Base-by-base conservation (phyloP, 139 green algal species). In the Edaphochlamys debaryana region DNA sequence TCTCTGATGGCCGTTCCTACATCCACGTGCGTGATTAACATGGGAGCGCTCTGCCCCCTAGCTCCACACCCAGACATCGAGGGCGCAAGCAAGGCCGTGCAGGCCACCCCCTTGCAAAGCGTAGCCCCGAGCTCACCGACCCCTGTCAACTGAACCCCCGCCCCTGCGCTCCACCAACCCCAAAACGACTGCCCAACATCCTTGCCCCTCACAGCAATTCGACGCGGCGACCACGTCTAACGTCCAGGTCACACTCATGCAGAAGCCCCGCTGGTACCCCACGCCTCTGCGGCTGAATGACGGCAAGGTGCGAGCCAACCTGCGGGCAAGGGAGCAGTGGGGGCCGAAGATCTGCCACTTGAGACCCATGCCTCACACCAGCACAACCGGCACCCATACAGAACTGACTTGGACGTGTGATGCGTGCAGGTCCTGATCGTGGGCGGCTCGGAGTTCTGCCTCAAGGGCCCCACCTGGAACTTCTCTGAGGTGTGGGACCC, bases 221-320 rank as follows among this genome's bases (percentile, higher is more conserved):
- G 25, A 58, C 50, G 50, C 50, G 50, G 50, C 50, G 20, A 19
- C 6, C 50, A 58, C 50, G 50, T 11, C 50, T 2, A 22, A 29
- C 20, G 2, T 4, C 7, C 50, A 58, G 50, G 50, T 58, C 20
- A 58, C 50, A 22, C 5, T 63, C 6, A 63, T 63, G 56, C 56
- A 63, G 56, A 63, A 63, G 56, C n/a, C n/a, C 56, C 56, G 56
- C 56, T 63, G 56, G 56, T 63, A 63, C 56, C 56, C 56, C 56
- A 63, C 56, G 7, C 56, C 56, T 3, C 56, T 63, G 56, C 6
- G 23, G 56, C 22, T n/a, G 56, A 8, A 27, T 25, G 56, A 63
- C 56, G 25, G 25, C 56, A 63, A 63, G 56, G 56, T 63, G 56
- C 56, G 56, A n/a, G 56, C n/a, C n/a, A n/a, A n/a, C n/a, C n/a